Conservation (phyloP, 495 filamentous ascomycete genomes). For the Podospora appendiculata region DNA sequence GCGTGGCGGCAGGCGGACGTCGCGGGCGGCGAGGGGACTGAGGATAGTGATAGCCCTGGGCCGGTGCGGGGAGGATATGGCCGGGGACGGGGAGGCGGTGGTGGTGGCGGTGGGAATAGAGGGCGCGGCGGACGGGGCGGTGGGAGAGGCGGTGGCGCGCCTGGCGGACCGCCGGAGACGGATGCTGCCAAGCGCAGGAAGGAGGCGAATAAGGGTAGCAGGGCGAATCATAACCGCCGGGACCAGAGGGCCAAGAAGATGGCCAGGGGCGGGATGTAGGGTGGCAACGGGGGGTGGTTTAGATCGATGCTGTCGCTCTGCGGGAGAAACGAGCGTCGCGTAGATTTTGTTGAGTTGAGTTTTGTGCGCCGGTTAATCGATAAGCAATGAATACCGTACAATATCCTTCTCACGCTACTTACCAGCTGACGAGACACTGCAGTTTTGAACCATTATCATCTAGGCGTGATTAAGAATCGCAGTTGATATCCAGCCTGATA, state of each 20-base stretch:
- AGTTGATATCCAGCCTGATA: no score
- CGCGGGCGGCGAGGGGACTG: slow-evolving; percentile 30
- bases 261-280: slow-evolving; percentile 44
- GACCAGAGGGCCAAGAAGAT: slow-evolving; percentile 75
- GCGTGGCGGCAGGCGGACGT: slow-evolving; percentile 47
- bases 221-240: slow-evolving; percentile 58
- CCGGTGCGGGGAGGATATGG: slow-evolving; percentile 20
- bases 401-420: no score
- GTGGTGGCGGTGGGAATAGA: slow-evolving; percentile 29
- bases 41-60: slow-evolving; percentile 27
- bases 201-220: slow-evolving; percentile 55
- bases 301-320: no score
- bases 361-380: no score
- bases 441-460: no score
- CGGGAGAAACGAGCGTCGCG: no score
- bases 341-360: no score
- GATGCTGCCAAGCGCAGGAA: slow-evolving; percentile 49
- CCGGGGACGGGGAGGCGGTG: slow-evolving; percentile 34
- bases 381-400: no score
- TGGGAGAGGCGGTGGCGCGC: slow-evolving; percentile 42
- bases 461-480: no score
- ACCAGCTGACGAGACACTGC: no score
- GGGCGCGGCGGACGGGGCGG: slow-evolving; percentile 45
- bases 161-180: slow-evolving; percentile 48
- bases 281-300: not conserved